These are phyloP conservation scores for Helenozyma baotianmanensis DNA, from an alignment of 805 yeast genomes.

Conservation along the genomic window DNA sequence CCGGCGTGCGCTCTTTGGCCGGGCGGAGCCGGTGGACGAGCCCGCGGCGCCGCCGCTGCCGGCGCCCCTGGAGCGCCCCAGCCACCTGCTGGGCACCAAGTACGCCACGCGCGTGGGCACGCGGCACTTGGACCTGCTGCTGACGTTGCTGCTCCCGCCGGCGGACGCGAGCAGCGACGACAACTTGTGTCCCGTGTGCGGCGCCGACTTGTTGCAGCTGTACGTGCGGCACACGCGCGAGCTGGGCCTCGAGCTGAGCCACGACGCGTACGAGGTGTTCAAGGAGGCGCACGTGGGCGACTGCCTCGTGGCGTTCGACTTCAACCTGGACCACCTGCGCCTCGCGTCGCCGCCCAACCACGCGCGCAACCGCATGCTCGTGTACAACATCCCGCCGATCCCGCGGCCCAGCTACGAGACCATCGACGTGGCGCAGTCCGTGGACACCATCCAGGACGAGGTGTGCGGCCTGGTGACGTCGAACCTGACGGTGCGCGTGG, in stretches of 20 bases:
- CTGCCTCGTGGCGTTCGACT: conserved; percentile 69
- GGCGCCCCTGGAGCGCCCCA: conserved; percentile 3
- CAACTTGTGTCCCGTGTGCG: conserved; percentile 41
- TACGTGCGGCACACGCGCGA: conserved; percentile 16
- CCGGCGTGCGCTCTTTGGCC: conserved; percentile 13
- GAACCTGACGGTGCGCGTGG: conserved; percentile 6
- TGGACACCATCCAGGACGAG: conserved; percentile 13
- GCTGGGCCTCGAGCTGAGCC: conserved; percentile 8
- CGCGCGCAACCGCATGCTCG: conserved; percentile 76
- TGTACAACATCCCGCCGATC: conserved; percentile 55
- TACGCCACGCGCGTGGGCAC: conserved; percentile 16
- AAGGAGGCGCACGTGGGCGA: conserved; percentile 64
- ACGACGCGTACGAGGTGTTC: conserved; percentile 30
- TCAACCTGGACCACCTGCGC: conserved; percentile 54
- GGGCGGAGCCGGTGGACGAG: background rate
- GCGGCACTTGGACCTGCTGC: conserved; percentile 14
- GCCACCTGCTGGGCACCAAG: conserved; percentile 18
- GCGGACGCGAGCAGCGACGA: conserved; percentile 27
- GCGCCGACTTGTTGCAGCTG: conserved; percentile 22
- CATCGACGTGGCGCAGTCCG: conserved; percentile 16
- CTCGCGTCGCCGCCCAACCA: conserved; percentile 25
- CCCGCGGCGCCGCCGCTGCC: conserved; percentile 3
- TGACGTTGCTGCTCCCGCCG: conserved; percentile 13
- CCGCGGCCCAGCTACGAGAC: conserved; percentile 36
- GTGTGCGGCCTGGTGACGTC: conserved; percentile 12